A percentile compares a stretch with the other conserved stretches of the same genome.
phyloP scores from a whole-genome alignment of 1,284 basidiomycete species.

The Papiliotrema flavescens region DNA sequence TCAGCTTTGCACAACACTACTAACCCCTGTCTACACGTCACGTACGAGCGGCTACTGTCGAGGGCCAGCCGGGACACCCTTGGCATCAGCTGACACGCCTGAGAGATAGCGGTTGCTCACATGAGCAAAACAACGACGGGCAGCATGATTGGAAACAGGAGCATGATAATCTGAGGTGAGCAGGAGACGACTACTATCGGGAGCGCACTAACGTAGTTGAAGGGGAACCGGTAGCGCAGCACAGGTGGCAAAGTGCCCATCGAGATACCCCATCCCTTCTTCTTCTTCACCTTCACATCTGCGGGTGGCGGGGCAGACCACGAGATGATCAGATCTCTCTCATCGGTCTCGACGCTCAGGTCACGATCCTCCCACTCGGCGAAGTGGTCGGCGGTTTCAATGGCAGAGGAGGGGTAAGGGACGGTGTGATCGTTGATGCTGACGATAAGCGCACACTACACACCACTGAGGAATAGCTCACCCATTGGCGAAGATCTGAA shows the following conservation, averaged over 20 bases:
- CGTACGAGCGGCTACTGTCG: slow-evolving; percentile 33
- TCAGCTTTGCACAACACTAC: no score
- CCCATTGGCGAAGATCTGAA: slow-evolving; percentile 83
- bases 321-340: slow-evolving; percentile 21
- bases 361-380: slow-evolving; percentile 58
- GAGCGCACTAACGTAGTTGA: slow-evolving; percentile 61
- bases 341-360: slow-evolving; percentile 58
- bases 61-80: slow-evolving; percentile 30
- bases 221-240: slow-evolving; percentile 64
- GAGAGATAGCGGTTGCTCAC: slow-evolving; percentile 8
- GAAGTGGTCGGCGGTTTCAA: slow-evolving; percentile 68
- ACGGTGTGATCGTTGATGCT: slow-evolving; percentile 74
- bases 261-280: slow-evolving; percentile 14
- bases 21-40: no score
- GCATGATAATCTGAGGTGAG: slow-evolving; percentile 55
- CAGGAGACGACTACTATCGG: not conserved
- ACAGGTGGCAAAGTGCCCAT: slow-evolving; percentile 58
- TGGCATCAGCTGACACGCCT: not conserved
- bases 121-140: slow-evolving; percentile 50
- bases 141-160: slow-evolving; percentile 59
- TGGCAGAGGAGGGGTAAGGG: slow-evolving; percentile 72
- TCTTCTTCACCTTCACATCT: slow-evolving; percentile 37
- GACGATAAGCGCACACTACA: not conserved
- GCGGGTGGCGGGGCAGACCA: slow-evolving; percentile 13
- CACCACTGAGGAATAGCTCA: slow-evolving; percentile 43